Evolutionary conservation across 2,329 filamentous ascomycete species (phyloP), one percentile per base, ranked within the genome.

Genomic region (Aureobasidium sp.): DNA sequence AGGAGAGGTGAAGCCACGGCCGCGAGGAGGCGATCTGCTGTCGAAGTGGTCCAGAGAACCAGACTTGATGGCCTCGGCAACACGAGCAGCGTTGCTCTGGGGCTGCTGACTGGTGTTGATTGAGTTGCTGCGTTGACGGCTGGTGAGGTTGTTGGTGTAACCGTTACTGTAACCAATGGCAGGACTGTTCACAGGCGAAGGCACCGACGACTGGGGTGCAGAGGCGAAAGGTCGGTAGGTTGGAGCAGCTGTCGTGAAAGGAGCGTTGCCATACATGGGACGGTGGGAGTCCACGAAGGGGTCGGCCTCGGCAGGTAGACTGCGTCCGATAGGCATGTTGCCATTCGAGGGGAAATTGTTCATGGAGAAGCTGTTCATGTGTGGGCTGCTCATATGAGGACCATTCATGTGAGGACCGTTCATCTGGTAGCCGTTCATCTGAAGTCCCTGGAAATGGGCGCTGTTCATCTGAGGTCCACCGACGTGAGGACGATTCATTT

Each of bases 31-130:
- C 4, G 30, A 25, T 34, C 21, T 30, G 22, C 17, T 7, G n/a
- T 47, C 40, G 4, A n/a, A 16, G 4, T 27, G 27, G 8, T 40
- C 24, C 25, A 41, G 14, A 2, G 27, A 8, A 6, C 48, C 48
- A 41, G 24, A 19, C 16, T 21, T 51, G 48, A 51, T 51, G n/a
- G 27, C 37, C 27, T 32, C 24, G 11, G 48, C 48, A n/a, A 51
- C 8, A n/a, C 27, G 35, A 34, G 48, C 48, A 34, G 48, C 48
- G 14, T 51, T 17, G 8, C 27, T 41, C 37, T 51, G 35, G 24
- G 35, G 37, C 8, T 40, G 35, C 12, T 40, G 35, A 8, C 7
- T 14, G 11, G 17, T 27, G 11, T 32, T 24, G 47, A 32, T 24
- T 5, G 14, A 3, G 42, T 14, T 17, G n/a, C 4, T 48, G 32